Percentiles rank a stretch among this genome's conserved stretches.
Evolutionary conservation across 2,329 filamentous ascomycete species (phyloP).

Genomic region (Pseudopyricularia javanii): DNA sequence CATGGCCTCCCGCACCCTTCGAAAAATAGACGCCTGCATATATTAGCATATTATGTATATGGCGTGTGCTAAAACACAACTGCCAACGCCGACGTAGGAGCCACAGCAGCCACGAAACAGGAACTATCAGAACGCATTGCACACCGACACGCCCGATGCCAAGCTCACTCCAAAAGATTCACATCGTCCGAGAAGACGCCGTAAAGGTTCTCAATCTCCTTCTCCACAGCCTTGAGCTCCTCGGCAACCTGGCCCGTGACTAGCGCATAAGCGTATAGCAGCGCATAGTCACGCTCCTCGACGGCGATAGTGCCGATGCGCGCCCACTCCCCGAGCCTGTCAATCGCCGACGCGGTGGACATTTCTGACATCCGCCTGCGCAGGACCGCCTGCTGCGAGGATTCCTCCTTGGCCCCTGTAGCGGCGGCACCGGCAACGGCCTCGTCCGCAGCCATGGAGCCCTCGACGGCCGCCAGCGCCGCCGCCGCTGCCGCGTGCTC

Average conservation of each 20-base stretch:
- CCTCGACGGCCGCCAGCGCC: background rate
- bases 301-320: slow-evolving; percentile 22
- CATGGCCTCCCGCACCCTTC: too few relatives aligned
- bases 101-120: too few relatives aligned
- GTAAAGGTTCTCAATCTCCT: slow-evolving; percentile 50
- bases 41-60: too few relatives aligned
- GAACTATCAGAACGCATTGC: too few relatives aligned
- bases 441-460: background rate
- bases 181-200: slow-evolving; percentile 50
- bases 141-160: too few relatives aligned
- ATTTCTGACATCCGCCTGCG: background rate
- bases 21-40: too few relatives aligned
- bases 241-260: slow-evolving; percentile 56
- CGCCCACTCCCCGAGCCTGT: slow-evolving; percentile 1
- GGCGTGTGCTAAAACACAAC: too few relatives aligned
- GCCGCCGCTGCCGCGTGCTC: slow-evolving; percentile 34
- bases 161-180: slow-evolving; percentile 36
- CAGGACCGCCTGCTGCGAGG: background rate
- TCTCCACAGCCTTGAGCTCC: slow-evolving; percentile 47
- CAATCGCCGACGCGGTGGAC: background rate
- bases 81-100: too few relatives aligned
- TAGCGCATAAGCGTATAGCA: slow-evolving; percentile 81
- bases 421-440: background rate
- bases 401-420: background rate
- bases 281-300: slow-evolving; percentile 73